A percentile compares a stretch with the other conserved stretches of the same genome.
Conservation (phyloP, 1,139 yeast genomes). For the Torulaspora pretoriensis region DNA sequence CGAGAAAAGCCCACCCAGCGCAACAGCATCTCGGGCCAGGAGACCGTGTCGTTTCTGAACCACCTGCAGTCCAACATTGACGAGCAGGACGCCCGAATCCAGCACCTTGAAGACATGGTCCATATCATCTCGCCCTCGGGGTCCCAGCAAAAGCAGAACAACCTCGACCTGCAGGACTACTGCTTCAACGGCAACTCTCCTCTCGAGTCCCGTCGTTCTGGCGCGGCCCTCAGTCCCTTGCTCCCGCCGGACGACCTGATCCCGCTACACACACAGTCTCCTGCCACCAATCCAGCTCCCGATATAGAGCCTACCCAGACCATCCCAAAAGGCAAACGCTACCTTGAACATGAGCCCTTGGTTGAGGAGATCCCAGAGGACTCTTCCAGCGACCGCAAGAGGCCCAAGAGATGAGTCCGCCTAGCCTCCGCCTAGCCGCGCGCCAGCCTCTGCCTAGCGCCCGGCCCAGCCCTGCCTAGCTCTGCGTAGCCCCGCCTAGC, state of each 20-base stretch:
- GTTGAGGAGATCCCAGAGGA: constrained; percentile 10
- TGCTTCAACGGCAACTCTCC: constrained; percentile 8
- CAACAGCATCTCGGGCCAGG: constrained; percentile 3
- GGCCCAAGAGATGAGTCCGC: constrained; percentile 6
- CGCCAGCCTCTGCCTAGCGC: constrained; percentile 1
- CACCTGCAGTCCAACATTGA: constrained; percentile 31
- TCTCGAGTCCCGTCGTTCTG: constrained; percentile 3
- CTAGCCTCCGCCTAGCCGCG: background rate
- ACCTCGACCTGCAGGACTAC: constrained; percentile 15
- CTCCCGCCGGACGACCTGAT: constrained; percentile 11
- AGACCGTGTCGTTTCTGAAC: constrained; percentile 16
- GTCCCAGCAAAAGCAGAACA: constrained; percentile 2
- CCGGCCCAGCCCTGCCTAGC: background rate
- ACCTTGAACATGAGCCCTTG: constrained; percentile 7
- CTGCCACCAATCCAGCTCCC: constrained; percentile 6
- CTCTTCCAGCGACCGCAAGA: constrained; percentile 6
- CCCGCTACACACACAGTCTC: constrained; percentile 10
- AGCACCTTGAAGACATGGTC: constrained; percentile 30
- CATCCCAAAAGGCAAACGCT: constrained; percentile 2
- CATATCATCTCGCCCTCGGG: constrained; percentile 18
- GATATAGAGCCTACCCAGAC: constrained; percentile 3
- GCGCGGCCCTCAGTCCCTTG: constrained; percentile 11
- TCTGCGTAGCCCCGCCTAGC: constrained; percentile 2
- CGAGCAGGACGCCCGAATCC: constrained; percentile 35
- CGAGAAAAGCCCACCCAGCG: background rate